Evolutionary conservation across 2,329 filamentous ascomycete species (phyloP).

Genomic region (Emydomyces testavorans): DNA sequence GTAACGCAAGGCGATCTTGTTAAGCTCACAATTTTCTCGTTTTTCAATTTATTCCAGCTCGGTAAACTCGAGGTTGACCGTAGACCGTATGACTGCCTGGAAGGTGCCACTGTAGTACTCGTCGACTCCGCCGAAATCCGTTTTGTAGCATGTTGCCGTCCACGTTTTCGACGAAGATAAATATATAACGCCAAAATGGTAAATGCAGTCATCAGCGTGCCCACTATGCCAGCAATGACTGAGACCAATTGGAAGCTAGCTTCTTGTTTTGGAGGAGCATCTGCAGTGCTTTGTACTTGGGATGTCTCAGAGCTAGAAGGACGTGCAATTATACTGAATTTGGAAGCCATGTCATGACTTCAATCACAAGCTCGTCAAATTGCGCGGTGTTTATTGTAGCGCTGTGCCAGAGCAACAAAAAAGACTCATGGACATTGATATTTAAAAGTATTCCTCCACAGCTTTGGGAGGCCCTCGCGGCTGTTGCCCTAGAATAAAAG

Average conservation of each 20-base stretch:
- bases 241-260: slow-evolving; percentile 14
- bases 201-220: slow-evolving; percentile 21
- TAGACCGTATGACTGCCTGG: neutral
- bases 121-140: neutral
- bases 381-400: neutral
- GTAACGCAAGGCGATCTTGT: neutral
- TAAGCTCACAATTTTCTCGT: neutral
- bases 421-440: neutral
- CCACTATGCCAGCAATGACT: slow-evolving; percentile 24
- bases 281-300: neutral
- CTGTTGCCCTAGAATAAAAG: neutral
- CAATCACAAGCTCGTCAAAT: neutral
- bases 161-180: slow-evolving; percentile 18
- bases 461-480: neutral
- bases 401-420: neutral
- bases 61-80: neutral
- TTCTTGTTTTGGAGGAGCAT: slow-evolving; percentile 9
- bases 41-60: neutral
- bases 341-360: neutral
- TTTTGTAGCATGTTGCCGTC: slow-evolving; percentile 11
- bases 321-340: neutral
- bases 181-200: slow-evolving; percentile 20
- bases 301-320: neutral
- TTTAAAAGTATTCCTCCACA: no score
- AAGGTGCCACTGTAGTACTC: neutral